phyloP scores from a whole-genome alignment of 108 stramenopile genomes.

The Skeletonema potamos region DNA sequence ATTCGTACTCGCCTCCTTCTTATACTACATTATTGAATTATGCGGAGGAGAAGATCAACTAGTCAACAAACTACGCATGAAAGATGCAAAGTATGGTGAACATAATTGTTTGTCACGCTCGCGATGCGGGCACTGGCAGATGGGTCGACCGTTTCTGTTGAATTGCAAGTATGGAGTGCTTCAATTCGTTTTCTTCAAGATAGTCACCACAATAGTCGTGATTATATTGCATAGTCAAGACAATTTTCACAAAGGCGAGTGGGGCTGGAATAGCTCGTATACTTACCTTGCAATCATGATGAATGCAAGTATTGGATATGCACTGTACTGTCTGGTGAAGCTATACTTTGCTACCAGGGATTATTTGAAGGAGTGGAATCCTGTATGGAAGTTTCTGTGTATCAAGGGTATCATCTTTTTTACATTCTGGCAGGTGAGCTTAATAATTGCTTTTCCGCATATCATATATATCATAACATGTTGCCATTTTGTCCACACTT shows the following conservation, averaged over 20 bases:
- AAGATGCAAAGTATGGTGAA: conserved; percentile 25
- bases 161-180: conserved; percentile 63
- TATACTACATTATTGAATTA: conserved; percentile 57
- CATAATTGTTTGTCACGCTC: conserved; percentile 23
- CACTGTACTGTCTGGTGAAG: conserved; percentile 58
- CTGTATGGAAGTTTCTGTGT: conserved; percentile 63
- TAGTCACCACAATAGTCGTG: conserved; percentile 32
- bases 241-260: conserved; percentile 20
- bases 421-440: conserved; percentile 77
- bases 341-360: conserved; percentile 48
- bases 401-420: conserved; percentile 67
- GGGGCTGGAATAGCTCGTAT: conserved; percentile 28
- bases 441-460: too few relatives aligned
- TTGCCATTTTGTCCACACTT: too few relatives aligned
- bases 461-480: too few relatives aligned
- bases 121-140: conserved; percentile 20
- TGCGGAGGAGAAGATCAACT: conserved; percentile 49
- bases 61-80: conserved; percentile 22
- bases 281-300: conserved; percentile 35
- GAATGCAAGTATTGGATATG: conserved; percentile 53
- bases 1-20: conserved; percentile 52
- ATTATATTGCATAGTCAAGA: conserved; percentile 34
- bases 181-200: conserved; percentile 63
- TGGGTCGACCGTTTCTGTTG: conserved; percentile 48
- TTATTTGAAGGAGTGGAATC: conserved; percentile 56